Evolutionary conservation across 768 basidiomycete species (phyloP), one percentile per base, ranked within the genome.

Genomic region (Neoboletus magnificus): DNA sequence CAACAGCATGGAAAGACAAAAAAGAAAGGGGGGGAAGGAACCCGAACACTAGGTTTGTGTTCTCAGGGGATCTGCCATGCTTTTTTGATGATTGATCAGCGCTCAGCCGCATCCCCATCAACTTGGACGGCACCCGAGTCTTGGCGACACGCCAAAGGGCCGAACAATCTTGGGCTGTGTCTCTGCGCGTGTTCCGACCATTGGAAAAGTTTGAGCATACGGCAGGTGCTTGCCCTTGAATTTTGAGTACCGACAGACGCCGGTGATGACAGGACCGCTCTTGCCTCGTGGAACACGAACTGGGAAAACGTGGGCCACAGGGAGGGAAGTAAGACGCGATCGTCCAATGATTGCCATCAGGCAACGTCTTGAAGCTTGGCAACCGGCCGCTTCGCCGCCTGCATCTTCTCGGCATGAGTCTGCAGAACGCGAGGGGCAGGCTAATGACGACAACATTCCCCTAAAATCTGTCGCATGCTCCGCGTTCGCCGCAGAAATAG

Each of bases 271-370:
- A 22, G 10, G 29, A 16, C 12, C 22, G n/a, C 9, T 7, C 25
- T 35, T 27, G 49, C 37, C 47, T 50, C 60, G 50, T 36, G 56
- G 61, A 49, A 50, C 51, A 32, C 3, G 29, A 60, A 15, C 54
- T n/a, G 54, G 44, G 49, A 32, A 47, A 48, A 48, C 48, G 54
- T 62, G 60, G 49, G 32, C 10, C 37, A 11, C 18, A 20, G 41
- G 12, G 18, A 40, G 22, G 54, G 33, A 30, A 13, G 35, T 50
- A 42, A 29, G 37, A 25, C 18, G 22, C 25, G 51, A 50, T 58
- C 29, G 33, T 41, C 35, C 39, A 35, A 32, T 22, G 23, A 33
- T 58, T 29, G 18, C 30, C 35, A 33, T 53, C 29, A 46, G 4
- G 12, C 29, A 15, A n/a, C 45, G 12, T 5, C 20, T 30, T 4